A percentile compares a stretch with the other conserved stretches of the same genome.
phyloP scores from a whole-genome alignment of 495 filamentous ascomycete species.

The Pyronema domesticum region DNA sequence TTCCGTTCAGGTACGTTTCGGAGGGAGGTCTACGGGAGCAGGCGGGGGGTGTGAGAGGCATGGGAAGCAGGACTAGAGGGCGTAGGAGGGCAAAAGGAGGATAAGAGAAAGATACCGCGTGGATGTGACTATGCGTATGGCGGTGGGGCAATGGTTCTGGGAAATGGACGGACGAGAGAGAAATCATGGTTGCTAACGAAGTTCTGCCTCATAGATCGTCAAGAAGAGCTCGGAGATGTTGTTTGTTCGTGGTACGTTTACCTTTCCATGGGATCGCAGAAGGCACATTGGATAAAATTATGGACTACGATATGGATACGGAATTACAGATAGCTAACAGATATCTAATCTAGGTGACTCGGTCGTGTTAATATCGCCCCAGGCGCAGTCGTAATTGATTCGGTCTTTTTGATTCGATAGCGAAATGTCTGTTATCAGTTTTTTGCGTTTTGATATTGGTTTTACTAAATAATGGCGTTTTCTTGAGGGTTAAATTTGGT shows the following conservation, averaged over 20 bases:
- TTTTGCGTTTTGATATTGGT: background rate
- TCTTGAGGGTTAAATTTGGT: background rate
- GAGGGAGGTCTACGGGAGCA: background rate
- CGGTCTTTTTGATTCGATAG: background rate
- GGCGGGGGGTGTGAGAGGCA: slow-evolving; percentile 8
- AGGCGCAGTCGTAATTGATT: slow-evolving; percentile 27
- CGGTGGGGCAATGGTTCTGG: too few species aligned
- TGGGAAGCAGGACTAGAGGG: background rate
- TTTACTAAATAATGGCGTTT: background rate
- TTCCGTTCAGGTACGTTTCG: slow-evolving; percentile 27
- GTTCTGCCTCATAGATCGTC: slow-evolving; percentile 43
- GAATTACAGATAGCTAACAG: slow-evolving; percentile 21
- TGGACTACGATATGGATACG: background rate
- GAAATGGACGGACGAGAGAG: too few species aligned
- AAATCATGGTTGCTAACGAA: too few species aligned
- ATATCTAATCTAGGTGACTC: slow-evolving; percentile 51
- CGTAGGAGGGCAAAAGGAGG: slow-evolving; percentile 17
- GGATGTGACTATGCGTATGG: too few species aligned
- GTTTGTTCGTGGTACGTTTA: slow-evolving; percentile 75
- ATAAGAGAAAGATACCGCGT: background rate
- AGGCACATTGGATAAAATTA: background rate
- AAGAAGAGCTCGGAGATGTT: slow-evolving; percentile 97
- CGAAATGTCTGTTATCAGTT: background rate
- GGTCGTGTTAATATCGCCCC: slow-evolving; percentile 86
- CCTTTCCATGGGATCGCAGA: background rate